A percentile compares a stretch with the other conserved stretches of the same genome.
These are phyloP conservation scores for Bolboschoenus planiculmis DNA, from an alignment of 176 grass and related monocot species.

Conservation along the genomic window DNA sequence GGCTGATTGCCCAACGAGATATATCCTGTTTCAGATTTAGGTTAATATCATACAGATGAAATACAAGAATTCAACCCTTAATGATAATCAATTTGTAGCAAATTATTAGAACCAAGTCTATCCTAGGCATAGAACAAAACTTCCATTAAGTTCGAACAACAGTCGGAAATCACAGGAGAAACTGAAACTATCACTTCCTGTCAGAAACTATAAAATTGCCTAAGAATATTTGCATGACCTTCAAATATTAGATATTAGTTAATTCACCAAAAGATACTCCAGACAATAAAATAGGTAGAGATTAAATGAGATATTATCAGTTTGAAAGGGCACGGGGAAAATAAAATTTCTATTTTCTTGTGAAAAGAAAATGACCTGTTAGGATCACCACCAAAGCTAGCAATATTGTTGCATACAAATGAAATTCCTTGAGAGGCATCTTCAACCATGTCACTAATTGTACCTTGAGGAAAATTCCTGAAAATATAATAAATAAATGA, in stretches of 20 bases:
- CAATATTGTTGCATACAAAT: slow-evolving; percentile 82
- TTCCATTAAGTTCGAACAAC: background rate
- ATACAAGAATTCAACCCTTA: background rate
- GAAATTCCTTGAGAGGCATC: slow-evolving; percentile 75
- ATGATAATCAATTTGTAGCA: background rate
- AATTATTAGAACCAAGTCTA: background rate
- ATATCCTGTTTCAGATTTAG: slow-evolving; percentile 45
- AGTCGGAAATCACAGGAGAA: background rate
- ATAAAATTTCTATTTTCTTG: background rate
- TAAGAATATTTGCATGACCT: background rate
- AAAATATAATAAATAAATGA: slow-evolving; percentile 2
- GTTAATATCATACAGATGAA: background rate
- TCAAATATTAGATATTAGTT: background rate
- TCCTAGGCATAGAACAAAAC: background rate
- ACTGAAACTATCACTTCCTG: background rate
- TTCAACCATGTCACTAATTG: slow-evolving; percentile 82
- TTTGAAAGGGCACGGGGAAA: background rate
- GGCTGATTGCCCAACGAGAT: slow-evolving; percentile 92
- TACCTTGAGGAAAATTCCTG: slow-evolving; percentile 98
- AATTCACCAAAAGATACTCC: background rate
- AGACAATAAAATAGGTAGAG: background rate
- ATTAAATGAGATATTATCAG: background rate
- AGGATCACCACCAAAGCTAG: slow-evolving; percentile 81
- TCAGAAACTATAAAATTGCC: background rate
- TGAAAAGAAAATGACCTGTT: slow-evolving; percentile 46